phyloP scores from a whole-genome alignment of 768 basidiomycete species.

The Boletus sp. region DNA sequence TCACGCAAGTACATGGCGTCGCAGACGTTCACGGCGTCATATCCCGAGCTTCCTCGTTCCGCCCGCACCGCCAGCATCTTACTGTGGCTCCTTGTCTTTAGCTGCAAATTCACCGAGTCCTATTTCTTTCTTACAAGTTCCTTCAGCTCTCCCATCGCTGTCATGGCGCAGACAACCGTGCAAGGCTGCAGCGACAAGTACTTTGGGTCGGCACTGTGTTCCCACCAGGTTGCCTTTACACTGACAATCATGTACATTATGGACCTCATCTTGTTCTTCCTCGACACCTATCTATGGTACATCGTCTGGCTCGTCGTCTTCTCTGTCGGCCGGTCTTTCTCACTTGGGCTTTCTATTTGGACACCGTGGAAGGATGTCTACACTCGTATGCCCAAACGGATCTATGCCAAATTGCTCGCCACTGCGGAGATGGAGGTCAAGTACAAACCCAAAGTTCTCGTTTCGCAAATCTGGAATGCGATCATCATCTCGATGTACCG shows the following conservation, averaged over 20 bases:
- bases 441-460: constrained; percentile 99
- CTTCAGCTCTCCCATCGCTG: constrained; percentile 93
- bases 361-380: constrained; percentile 99
- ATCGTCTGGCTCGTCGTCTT: constrained; percentile 98
- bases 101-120: constrained; percentile 95
- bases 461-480: constrained; percentile 99
- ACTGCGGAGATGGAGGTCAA: constrained; percentile 99
- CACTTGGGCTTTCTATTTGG: constrained; percentile 95
- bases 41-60: constrained; percentile 68
- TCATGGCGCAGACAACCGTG: constrained; percentile 95
- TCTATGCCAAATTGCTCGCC: constrained; percentile 95
- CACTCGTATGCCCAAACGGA: constrained; percentile 92
- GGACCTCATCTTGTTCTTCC: constrained; percentile 96
- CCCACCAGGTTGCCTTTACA: constrained; percentile 91
- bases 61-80: constrained; percentile 81
- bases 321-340: constrained; percentile 86
- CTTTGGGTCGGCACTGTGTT: constrained; percentile 78
- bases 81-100: constrained; percentile 90
- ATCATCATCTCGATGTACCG: constrained; percentile 99
- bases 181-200: constrained; percentile 84
- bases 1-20: constrained; percentile 98
- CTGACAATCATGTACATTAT: constrained; percentile 98
- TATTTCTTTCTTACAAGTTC: constrained; percentile 98
- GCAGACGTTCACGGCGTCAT: constrained; percentile 98
- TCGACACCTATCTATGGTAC: constrained; percentile 99